Base-by-base conservation (phyloP, 257 asterid genomes). In the Solanum corneliomulleri region DNA sequence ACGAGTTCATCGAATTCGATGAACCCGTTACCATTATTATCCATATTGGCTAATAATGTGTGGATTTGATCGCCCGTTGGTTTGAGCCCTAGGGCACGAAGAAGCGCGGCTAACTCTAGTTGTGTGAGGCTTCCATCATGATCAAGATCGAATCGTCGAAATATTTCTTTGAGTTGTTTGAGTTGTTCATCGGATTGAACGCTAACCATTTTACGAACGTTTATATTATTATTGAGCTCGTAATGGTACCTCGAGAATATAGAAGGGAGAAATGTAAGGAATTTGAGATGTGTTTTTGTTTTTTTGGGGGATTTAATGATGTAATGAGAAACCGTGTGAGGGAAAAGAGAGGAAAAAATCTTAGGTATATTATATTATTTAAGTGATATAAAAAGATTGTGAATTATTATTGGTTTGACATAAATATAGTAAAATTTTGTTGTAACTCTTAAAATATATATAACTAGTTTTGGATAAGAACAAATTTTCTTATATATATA, bases 51-150 rank as follows among this genome's bases (percentile, higher is more conserved):
- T 44, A 94, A 86, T 3, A 96, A 89, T 86, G 86, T 81, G 49
- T 94, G 95, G 91, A 94, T 93, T 77, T 95, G 99, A 83, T 96
- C 98, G 7, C 98, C 97, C 13, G 92, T 85, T 11, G 96, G 98
- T 86, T 93, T 96, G 27, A 96, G 86, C 69, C 98, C 98, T 41
- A 95, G 89, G 16, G 98, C 93, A 23, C 99, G 96, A 88, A 96
- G 94, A 87, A 94, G 95, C 85, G 99, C 97, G 77, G 96, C 98
- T 49, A 95, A 92, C 90, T 96, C 98, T n/a, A 96, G 91, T 78
- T 94, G 95, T 9, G 99, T 95, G 49, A 96, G 93, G 95, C 99
- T 96, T 86, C 98, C 98, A 90, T 96, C 99, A 44, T 91, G 92
- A 91, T 96, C 98, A 95, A 94, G 92, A 92, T 95, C 99, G 87